Base-by-base conservation (phyloP, 352 stramenopile genomes). In the Pythium volutum region DNA sequence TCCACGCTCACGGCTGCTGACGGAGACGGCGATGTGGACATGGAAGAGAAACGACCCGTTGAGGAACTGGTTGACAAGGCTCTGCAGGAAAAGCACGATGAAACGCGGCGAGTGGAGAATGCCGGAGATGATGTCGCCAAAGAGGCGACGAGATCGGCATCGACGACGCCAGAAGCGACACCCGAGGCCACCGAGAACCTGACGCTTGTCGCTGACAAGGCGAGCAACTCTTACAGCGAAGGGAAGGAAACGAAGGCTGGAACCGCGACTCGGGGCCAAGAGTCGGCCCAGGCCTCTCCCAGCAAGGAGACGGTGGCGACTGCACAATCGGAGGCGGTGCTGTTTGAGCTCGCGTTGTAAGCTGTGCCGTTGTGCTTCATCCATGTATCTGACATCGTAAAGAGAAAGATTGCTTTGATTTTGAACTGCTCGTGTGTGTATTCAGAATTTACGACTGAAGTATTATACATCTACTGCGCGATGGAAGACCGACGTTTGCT, bases 271-370 rank as follows among this genome's bases (percentile, higher is more conserved):
- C n/a, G n/a, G n/a, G n/a, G n/a, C n/a, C 14, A 54, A 8, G 23
- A 39, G 5, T 31, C 45, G 8, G 14, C 31, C 6, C 7, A 33
- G 22, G 11, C 34, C 29, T 22, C 54, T 9, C 29, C 27, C 15
- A 43, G 31, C n/a, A 22, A 54, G 33, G 45, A 52, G 4, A 23
- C 29, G 3, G 5, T 18, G 8, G 15, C 46, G 39, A 10, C 42
- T n/a, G 23, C 62, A 22, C 43, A 61, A 42, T 55, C 55, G 4
- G 62, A 76, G 34, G 62, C 60, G 33, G 69, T 89, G 66, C 64
- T 89, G 29, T 89, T 87, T 59, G 80, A 89, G 64, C 85, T 84
- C 69, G 77, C 86, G 42, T 62, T 88, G 66, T 89, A 36, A 36
- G n/a, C n/a, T n/a, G n/a, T n/a, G n/a, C n/a, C n/a, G n/a, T n/a